Evolutionary conservation across 2,329 filamentous ascomycete genomes (phyloP), one percentile per base, ranked within the genome.

Genomic region (Aspergillus clavatus): DNA sequence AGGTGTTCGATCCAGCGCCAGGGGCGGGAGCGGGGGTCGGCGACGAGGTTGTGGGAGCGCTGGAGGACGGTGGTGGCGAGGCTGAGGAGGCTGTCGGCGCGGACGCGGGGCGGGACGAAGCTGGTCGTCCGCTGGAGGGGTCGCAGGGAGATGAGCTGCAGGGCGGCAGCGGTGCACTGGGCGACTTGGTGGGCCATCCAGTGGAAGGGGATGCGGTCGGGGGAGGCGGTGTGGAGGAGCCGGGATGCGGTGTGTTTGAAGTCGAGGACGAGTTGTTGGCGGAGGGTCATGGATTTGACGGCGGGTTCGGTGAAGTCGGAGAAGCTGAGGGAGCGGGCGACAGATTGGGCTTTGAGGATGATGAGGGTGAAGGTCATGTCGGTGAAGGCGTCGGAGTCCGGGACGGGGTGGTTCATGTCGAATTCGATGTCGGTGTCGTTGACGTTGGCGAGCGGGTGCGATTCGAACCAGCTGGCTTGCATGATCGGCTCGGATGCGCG

Each of bases 401-500:
- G 43, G 3, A 53, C 39, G 2, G 48, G 51, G 2, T 36, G 42
- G n/a, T 55, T 41, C 55, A 61, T 60, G 33, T 45, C 43, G 27
- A 57, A 57, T 43, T 45, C 50, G n/a, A 63, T 51, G 24, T 62
- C 60, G 10, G 56, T 53, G 38, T 65, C 60, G 23, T 62, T 62
- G 43, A 61, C 53, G 28, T 63, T 63, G 3, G 53, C 45, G 5
- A 58, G 60, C 3, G 35, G 50, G 28, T 62, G 53, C 10, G 54
- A 52, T 26, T 60, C 42, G 10, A 65, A 39, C 60, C 61, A 66
- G 11, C 40, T 50, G 4, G 55, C 52, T 45, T 57, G 58, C 53
- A 66, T 63, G 58, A 66, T 65, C n/a, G 59, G 61, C 28, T 63
- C 63, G 8, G 61, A 61, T 22, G 60, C 62, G 11, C 61, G 49